A percentile compares a stretch with the other conserved stretches of the same genome.
phyloP scores from a whole-genome alignment of 1,139 yeast species.

The Diutina ranongensis region DNA sequence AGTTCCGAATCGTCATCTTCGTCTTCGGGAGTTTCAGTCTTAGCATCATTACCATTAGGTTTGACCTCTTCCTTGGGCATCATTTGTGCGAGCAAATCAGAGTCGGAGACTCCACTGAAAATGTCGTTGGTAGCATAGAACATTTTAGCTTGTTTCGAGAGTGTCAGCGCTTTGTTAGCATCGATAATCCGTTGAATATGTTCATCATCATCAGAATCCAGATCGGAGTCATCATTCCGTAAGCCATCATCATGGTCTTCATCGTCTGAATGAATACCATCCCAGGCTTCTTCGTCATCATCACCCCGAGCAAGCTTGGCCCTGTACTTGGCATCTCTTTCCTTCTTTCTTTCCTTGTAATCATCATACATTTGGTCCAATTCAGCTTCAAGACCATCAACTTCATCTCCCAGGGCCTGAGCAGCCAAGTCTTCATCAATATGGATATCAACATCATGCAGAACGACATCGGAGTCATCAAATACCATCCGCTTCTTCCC shows the following conservation, averaged over 20 bases:
- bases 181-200: conserved; percentile 35
- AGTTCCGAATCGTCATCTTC: conserved; percentile 12
- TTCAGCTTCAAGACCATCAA: conserved; percentile 69
- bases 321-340: conserved; percentile 65
- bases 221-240: conserved; percentile 27
- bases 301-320: conserved; percentile 80
- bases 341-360: conserved; percentile 65
- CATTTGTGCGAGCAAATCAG: conserved; percentile 11
- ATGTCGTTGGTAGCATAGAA: conserved; percentile 70
- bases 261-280: conserved; percentile 51
- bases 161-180: conserved; percentile 8
- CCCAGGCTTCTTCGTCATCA: conserved; percentile 77
- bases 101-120: conserved; percentile 53
- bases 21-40: conserved; percentile 7
- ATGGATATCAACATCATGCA: conserved; percentile 42
- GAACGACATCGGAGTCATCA: conserved; percentile 37
- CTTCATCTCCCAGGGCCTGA: conserved; percentile 34
- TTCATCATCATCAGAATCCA: conserved; percentile 64
- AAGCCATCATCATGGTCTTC: conserved; percentile 26
- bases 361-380: conserved; percentile 71
- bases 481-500: conserved; percentile 80
- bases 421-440: conserved; percentile 23
- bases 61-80: conserved; percentile 1
- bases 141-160: conserved; percentile 62
- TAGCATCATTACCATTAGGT: conserved; percentile 9